These are phyloP conservation scores for Alternaria brassicicola DNA, from an alignment of 2,329 filamentous ascomycete species.

Conservation along the genomic window DNA sequence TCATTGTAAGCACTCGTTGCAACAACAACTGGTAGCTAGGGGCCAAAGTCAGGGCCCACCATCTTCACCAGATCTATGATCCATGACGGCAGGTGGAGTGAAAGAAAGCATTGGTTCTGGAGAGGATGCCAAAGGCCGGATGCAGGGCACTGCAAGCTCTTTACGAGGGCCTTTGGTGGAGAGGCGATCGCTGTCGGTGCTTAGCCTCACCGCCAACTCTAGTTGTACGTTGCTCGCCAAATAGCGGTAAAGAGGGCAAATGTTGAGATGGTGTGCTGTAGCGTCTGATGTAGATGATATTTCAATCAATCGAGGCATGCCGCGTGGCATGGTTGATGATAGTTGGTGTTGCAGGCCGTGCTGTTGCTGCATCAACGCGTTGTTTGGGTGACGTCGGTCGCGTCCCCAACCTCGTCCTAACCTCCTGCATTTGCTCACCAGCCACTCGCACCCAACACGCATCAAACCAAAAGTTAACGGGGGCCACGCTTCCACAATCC, in stretches of 20 bases:
- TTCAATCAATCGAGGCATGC: slow-evolving; percentile 7
- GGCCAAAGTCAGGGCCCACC: not conserved
- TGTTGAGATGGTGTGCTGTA: not conserved
- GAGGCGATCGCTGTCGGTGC: not conserved
- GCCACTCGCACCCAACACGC: slow-evolving; percentile 8
- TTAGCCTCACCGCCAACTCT: not conserved
- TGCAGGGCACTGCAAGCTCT: not conserved
- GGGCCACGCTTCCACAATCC: slow-evolving; percentile 14
- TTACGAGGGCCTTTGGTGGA: not conserved
- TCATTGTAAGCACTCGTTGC: not conserved
- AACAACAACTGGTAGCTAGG: not conserved
- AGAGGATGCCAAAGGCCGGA: not conserved
- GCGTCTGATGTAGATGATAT: not conserved
- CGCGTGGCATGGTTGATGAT: slow-evolving; percentile 6
- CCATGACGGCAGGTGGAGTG: not conserved
- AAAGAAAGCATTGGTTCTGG: not conserved
- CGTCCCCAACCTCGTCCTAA: slow-evolving; percentile 25
- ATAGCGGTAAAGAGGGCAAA: not conserved
- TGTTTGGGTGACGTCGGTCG: slow-evolving; percentile 23
- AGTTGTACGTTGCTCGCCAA: not conserved
- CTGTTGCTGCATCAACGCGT: slow-evolving; percentile 26
- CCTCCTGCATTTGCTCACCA: slow-evolving; percentile 18
- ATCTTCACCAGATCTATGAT: not conserved
- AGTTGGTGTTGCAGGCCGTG: slow-evolving; percentile 3
- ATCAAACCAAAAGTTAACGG: slow-evolving; percentile 22